These are phyloP conservation scores for Claviceps sp. DNA, from an alignment of 2,329 filamentous ascomycete genomes.

Conservation along the genomic window DNA sequence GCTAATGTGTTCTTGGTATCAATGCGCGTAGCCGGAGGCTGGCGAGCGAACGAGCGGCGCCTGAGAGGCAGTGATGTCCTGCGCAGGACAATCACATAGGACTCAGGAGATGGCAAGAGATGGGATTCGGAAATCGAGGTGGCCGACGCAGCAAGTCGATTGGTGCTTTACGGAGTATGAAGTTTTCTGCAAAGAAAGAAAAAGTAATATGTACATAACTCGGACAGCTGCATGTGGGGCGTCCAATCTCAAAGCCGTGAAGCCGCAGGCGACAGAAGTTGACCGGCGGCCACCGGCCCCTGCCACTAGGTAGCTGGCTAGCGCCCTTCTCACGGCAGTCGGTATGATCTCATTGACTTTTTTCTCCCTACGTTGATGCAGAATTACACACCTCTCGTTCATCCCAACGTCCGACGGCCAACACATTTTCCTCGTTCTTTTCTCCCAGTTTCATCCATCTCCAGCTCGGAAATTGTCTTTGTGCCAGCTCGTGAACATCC, in stretches of 20 bases:
- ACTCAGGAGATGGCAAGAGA: too few relatives aligned
- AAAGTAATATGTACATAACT: too few relatives aligned
- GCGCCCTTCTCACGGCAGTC: not conserved
- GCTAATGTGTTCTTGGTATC: not conserved
- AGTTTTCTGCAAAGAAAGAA: too few relatives aligned
- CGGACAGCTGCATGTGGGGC: not conserved
- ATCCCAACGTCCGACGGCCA: not conserved
- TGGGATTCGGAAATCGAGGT: too few relatives aligned
- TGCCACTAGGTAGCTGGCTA: not conserved
- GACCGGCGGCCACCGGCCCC: too few relatives aligned
- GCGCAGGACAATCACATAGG: not conserved
- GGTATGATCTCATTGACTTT: slow-evolving; percentile 1
- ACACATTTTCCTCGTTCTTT: not conserved
- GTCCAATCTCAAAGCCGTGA: not conserved
- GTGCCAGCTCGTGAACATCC: not conserved
- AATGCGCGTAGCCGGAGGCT: not conserved
- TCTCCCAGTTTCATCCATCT: not conserved
- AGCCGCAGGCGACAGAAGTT: not conserved
- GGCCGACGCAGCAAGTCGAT: too few relatives aligned
- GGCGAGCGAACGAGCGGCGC: not conserved
- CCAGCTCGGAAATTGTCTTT: too few relatives aligned
- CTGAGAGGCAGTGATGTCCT: not conserved
- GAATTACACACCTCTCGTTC: not conserved
- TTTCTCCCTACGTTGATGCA: not conserved
- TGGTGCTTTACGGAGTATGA: too few relatives aligned